Conservation (phyloP, 2,329 filamentous ascomycete genomes). For the Fusarium brevicatenulatum region DNA sequence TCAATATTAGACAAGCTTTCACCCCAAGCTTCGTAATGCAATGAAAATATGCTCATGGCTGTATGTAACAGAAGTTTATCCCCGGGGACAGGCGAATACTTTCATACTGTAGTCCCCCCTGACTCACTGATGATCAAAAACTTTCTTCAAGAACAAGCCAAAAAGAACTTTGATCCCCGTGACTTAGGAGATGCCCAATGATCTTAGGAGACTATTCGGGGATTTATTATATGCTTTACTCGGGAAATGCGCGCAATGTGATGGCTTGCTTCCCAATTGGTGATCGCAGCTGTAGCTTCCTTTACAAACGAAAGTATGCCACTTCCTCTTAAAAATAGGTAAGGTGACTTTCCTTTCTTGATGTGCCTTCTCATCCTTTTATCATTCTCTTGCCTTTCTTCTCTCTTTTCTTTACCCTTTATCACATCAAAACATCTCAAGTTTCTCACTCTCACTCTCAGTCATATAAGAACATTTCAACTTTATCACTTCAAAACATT, state of each 20-base stretch:
- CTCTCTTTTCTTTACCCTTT: neutral
- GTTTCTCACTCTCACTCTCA: neutral
- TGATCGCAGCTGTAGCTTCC: neutral
- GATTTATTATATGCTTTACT: neutral
- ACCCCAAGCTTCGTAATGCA: rapidly evolving
- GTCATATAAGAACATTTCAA: neutral
- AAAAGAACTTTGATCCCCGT: no score
- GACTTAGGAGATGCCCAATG: neutral
- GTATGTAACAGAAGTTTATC: neutral
- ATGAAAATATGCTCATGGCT: no score
- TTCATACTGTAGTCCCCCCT: no score
- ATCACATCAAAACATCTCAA: neutral
- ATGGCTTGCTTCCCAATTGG: neutral
- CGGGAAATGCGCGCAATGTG: neutral
- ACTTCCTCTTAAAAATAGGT: neutral
- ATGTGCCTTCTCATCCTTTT: neutral
- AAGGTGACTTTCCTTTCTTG: neutral
- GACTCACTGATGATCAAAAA: neutral
- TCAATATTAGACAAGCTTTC: neutral
- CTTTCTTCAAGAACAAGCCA: neutral
- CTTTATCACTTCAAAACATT: neutral
- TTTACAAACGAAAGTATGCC: neutral
- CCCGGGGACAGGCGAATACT: neutral
- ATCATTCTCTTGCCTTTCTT: neutral
- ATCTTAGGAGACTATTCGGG: neutral